Percentiles rank a stretch among this genome's conserved stretches.
Conservation (phyloP, 2,329 filamentous ascomycete species). For the Ambrosiella xylebori region DNA sequence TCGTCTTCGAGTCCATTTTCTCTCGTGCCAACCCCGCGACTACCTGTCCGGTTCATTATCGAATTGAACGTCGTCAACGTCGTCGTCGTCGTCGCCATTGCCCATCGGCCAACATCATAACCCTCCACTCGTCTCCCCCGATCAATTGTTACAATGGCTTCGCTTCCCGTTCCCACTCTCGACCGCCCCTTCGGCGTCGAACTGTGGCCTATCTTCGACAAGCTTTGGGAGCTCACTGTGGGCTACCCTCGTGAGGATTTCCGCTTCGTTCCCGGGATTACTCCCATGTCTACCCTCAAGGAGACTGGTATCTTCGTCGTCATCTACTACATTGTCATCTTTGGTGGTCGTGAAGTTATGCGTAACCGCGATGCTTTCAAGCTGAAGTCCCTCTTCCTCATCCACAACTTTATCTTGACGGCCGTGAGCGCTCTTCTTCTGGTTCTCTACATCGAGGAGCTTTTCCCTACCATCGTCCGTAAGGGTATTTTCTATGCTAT, state of each 20-base stretch:
- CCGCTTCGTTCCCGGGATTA: slow-evolving; percentile 61
- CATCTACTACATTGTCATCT: slow-evolving; percentile 84
- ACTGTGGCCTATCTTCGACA: slow-evolving; percentile 89
- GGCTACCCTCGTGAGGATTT: slow-evolving; percentile 82
- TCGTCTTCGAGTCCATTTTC: slow-evolving; percentile 1
- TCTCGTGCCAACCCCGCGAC: slow-evolving; percentile 3
- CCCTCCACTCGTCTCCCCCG: not conserved
- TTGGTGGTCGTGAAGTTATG: slow-evolving; percentile 86
- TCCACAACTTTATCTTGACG: slow-evolving; percentile 93
- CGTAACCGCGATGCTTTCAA: slow-evolving; percentile 70
- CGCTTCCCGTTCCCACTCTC: slow-evolving; percentile 47
- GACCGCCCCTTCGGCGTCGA: slow-evolving; percentile 83
- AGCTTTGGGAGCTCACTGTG: slow-evolving; percentile 56
- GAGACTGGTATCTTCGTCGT: slow-evolving; percentile 65
- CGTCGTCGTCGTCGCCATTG: not conserved
- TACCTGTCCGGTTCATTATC: not conserved
- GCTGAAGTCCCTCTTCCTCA: slow-evolving; percentile 73
- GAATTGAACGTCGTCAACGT: slow-evolving; percentile 1
- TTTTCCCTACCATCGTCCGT: slow-evolving; percentile 65
- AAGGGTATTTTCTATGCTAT: slow-evolving; percentile 80
- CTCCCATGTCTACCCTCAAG: slow-evolving; percentile 78
- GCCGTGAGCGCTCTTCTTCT: slow-evolving; percentile 66
- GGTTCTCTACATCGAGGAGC: slow-evolving; percentile 75
- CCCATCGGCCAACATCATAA: not conserved
- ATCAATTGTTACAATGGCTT: slow-evolving; percentile 10